Evolutionary conservation across 2,329 filamentous ascomycete species (phyloP).

Genomic region (Triangularia verruculosa): DNA sequence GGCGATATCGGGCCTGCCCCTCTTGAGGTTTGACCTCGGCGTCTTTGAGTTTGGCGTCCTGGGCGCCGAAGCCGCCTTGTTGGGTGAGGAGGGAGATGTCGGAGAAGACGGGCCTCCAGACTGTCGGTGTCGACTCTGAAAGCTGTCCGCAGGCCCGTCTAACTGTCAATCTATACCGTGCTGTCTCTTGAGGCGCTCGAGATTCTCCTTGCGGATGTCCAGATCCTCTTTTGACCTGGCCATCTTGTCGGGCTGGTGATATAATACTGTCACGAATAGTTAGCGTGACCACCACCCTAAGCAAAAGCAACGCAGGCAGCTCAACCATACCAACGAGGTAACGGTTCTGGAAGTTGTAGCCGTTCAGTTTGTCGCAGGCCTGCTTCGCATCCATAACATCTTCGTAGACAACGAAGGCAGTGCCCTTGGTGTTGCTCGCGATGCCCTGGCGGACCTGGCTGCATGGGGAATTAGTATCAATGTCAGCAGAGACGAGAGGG

Average conservation of each 20-base stretch:
- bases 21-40: constrained; percentile 44
- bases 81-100: constrained; percentile 39
- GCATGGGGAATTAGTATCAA: constrained; percentile 26
- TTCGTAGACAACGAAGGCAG: constrained; percentile 98
- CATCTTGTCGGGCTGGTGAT: constrained; percentile 66
- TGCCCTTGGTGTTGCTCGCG: constrained; percentile 95
- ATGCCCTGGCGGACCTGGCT: constrained; percentile 99
- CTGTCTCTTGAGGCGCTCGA: constrained; percentile 97
- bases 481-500: not conserved
- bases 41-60: constrained; percentile 40
- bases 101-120: constrained; percentile 62
- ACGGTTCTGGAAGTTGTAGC: constrained; percentile 99
- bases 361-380: constrained; percentile 99
- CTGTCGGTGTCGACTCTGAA: constrained; percentile 33
- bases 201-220: constrained; percentile 88
- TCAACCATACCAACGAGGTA: constrained; percentile 85
- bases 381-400: constrained; percentile 98
- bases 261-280: constrained; percentile 47
- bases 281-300: not conserved
- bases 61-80: constrained; percentile 35
- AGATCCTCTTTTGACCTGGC: constrained; percentile 88
- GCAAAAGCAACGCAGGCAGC: constrained; percentile 11
- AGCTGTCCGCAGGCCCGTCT: constrained; percentile 63
- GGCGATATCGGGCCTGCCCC: constrained; percentile 40
- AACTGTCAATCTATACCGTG: constrained; percentile 97